Evolutionary conservation across 768 basidiomycete species (phyloP), one percentile per base, ranked within the genome.

Genomic region (Mycena alexandri): DNA sequence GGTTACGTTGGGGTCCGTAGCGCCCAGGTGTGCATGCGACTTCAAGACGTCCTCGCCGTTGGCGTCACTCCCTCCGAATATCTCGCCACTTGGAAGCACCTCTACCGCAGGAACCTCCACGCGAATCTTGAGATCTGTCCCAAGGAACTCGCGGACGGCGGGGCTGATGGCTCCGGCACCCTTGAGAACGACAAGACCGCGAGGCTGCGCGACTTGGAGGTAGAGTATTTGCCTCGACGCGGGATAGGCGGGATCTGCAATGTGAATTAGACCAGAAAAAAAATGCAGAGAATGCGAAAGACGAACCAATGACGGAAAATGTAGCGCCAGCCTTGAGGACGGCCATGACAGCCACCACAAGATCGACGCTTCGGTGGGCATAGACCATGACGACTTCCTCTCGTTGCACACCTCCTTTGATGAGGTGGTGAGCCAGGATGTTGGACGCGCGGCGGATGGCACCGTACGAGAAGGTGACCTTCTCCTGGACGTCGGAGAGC

Each of bases 311-410:
- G 67, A 99, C 98, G 51, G 94, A 96, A 81, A 99, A 98, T 5
- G 94, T 96, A 0, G 94, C 97, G 29, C 98, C 98, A 4, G 93
- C 94, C 80, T 98, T 98, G 69, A 99, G 85, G 41, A 96, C 90
- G 24, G 94, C 98, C 92, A 99, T 94, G 10, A 99, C 95, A 7
- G 97, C 96, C 4, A 99, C 93, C 2, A 98, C 94, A 58, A 99
- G 90, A 77, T 99, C 97, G 52, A 98, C 96, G 71, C 94, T 95
- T 38, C 98, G 89, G 74, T 98, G 91, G 2, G 97, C 97, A 75
- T 99, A 99, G 21, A 99, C 92, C 91, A 97, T 98, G 59, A 99
- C 95, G 21, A 99, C 95, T 70, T 99, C 98, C 74, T 96, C 97
- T 38, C 94, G 84, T 78, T 96, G 86, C 5, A 99, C 81, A 8